Base-by-base conservation (phyloP, 1,284 basidiomycete species). In the Abortiporus biennis region DNA sequence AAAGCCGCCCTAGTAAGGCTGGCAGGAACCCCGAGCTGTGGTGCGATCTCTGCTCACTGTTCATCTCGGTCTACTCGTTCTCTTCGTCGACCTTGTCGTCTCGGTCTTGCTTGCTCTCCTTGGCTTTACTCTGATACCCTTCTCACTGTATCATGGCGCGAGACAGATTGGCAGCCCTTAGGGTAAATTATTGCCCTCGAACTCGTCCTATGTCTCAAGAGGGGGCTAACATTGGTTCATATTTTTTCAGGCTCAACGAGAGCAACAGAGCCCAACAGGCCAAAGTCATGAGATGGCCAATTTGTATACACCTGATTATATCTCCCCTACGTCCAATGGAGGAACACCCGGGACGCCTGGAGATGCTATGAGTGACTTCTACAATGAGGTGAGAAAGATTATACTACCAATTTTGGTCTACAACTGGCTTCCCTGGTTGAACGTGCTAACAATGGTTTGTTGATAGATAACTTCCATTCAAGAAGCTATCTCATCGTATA, bases 401-500 rank as follows among this genome's bases (percentile, higher is more conserved):
- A n/a, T n/a, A n/a, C n/a, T n/a, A n/a, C n/a, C n/a, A n/a, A n/a
- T n/a, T n/a, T n/a, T n/a, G n/a, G n/a, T n/a, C n/a, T n/a, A n/a
- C n/a, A n/a, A n/a, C n/a, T n/a, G n/a, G n/a, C n/a, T n/a, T n/a
- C n/a, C n/a, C n/a, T n/a, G n/a, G n/a, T n/a, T n/a, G n/a, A n/a
- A n/a, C n/a, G n/a, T n/a, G n/a, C n/a, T n/a, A n/a, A n/a, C n/a
- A n/a, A n/a, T n/a, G 16, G 17, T 19, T n/a, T 16, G 22, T 38
- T 19, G 1, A 6, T 45, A 66, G 64, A 57, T 66, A 27, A 55
- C 61, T 9, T 50, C 71, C 27, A 72, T 87, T 30, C 78, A 85
- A 63, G 72, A 78, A 40, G 59, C 64, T 39, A 72, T 87, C n/a
- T 56, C 67, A 24, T 63, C 65, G 24, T 72, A 83, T 51, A 72